phyloP scores from a whole-genome alignment of 2,329 filamentous ascomycete species.

The Fusarium mangiferae region DNA sequence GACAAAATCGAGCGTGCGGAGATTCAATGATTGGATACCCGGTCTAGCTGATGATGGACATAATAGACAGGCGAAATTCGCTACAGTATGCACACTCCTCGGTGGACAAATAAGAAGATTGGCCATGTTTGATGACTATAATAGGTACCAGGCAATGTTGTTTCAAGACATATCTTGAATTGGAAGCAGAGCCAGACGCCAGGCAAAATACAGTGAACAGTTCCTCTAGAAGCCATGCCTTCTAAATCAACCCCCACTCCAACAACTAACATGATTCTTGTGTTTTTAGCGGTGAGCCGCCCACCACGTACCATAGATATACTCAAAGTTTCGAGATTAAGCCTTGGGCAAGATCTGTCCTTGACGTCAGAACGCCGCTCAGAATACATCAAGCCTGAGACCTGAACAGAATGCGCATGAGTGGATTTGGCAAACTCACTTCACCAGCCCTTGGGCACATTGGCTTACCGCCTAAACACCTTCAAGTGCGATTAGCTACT shows the following conservation, averaged over 20 bases:
- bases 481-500: neutral
- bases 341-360: neutral
- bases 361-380: conserved; percentile 12
- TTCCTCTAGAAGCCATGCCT: conserved; percentile 15
- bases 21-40: conserved; percentile 15
- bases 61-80: neutral
- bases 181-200: conserved; percentile 18
- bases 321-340: neutral
- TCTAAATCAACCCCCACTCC: conserved; percentile 6
- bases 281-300: conserved; percentile 37
- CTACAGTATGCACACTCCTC: conserved; percentile 34
- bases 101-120: neutral
- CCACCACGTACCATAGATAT: neutral
- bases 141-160: conserved; percentile 1
- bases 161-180: conserved; percentile 28
- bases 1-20: conserved; percentile 27
- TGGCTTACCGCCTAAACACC: neutral
- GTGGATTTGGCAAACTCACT: neutral
- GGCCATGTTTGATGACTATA: conserved; percentile 2
- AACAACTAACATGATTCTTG: conserved; percentile 8
- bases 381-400: neutral
- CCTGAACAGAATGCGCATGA: neutral
- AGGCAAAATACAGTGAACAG: neutral
- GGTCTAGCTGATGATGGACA: conserved; percentile 4
- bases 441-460: neutral